These are phyloP conservation scores for Pouteria campechiana DNA, from an alignment of 179 eudicot species.

Conservation along the genomic window DNA sequence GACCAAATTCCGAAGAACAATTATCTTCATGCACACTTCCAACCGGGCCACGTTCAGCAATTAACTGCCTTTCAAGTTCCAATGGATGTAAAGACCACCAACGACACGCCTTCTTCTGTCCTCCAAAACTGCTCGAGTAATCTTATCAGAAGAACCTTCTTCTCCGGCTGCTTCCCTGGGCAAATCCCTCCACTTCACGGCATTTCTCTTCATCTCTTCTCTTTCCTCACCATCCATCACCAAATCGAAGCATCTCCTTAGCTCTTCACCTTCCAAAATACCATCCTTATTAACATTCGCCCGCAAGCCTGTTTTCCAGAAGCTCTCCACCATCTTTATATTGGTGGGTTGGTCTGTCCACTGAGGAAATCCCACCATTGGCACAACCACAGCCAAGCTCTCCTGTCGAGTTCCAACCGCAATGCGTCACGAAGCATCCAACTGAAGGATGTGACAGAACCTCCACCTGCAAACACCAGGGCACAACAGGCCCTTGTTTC, in stretches of 20 bases:
- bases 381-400: conserved; percentile 22
- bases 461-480: conserved; percentile 33
- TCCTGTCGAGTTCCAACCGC: conserved; percentile 42
- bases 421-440: conserved; percentile 35
- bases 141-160: conserved; percentile 13
- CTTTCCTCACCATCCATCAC: conserved; percentile 19
- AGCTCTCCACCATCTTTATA: conserved; percentile 25
- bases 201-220: conserved; percentile 12
- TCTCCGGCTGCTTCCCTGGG: conserved; percentile 11
- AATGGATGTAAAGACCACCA: too few species aligned
- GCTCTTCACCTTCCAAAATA: conserved; percentile 18
- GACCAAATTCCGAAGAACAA: too few species aligned
- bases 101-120: too few species aligned
- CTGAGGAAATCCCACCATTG: conserved; percentile 20
- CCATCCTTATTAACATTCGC: conserved; percentile 13
- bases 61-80: too few species aligned
- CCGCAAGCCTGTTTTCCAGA: conserved; percentile 17
- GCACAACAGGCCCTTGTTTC: conserved; percentile 17
- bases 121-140: too few species aligned
- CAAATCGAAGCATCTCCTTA: conserved; percentile 23
- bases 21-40: too few species aligned
- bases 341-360: conserved; percentile 28
- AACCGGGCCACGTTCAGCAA: too few species aligned
- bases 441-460: conserved; percentile 23
- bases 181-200: conserved; percentile 11